Base-by-base conservation (phyloP, 164 flowering plant species). In the Platanus orientalis region DNA sequence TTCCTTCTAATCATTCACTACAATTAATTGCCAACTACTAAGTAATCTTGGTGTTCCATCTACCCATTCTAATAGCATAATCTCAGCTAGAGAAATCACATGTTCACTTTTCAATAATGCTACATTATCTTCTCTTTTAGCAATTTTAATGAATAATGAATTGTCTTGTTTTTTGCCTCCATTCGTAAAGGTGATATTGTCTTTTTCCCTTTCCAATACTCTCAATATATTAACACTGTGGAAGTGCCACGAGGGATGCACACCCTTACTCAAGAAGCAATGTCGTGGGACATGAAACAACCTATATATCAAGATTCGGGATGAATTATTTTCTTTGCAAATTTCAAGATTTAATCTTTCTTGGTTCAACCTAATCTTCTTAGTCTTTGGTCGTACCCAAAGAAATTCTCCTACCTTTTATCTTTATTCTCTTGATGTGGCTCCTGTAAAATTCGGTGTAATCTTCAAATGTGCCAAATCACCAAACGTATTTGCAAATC, bases 361-460 rank as follows among this genome's bases (percentile, higher is more conserved):
- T n/a, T n/a, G n/a, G n/a, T n/a, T n/a, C n/a, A n/a, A n/a, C n/a
- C n/a, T n/a, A n/a, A n/a, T n/a, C n/a, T n/a, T n/a, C n/a, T n/a
- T n/a, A n/a, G n/a, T n/a, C n/a, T n/a, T n/a, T n/a, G n/a, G n/a
- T n/a, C n/a, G n/a, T n/a, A n/a, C n/a, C n/a, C n/a, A 11, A 48
- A 34, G 26, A 61, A 47, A 60, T 60, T 60, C 53, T 60, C 26
- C 7, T 48, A 61, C 54, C 27, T 29, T 49, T 60, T 28, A 25
- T 61, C 64, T 48, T 61, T 49, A 26, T 59, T 44, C 62, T 59
- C 14, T 45, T 10, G 28, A 34, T 5, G 49, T 12, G 6, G 3
- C 4, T 45, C 49, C 49, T 1, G 20, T 2, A 6, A 16, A 16
- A 45, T 19, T 16, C 49, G 4, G 16, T 16, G 1, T 19, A 45